Percentiles rank a stretch among this genome's conserved stretches.
phyloP scores from a whole-genome alignment of 768 basidiomycete species.

The Suillus lakei region DNA sequence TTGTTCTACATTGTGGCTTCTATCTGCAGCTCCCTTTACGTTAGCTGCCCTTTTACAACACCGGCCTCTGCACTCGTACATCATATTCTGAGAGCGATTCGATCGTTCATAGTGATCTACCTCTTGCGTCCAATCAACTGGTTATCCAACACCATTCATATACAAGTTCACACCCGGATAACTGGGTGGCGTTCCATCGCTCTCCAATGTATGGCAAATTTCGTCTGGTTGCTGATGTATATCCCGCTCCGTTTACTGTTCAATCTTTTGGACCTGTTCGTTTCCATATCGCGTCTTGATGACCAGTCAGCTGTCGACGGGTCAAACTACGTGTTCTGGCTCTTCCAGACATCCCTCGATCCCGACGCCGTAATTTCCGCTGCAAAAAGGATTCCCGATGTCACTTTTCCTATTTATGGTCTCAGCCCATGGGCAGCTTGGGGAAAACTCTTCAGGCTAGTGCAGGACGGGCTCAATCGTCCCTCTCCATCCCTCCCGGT shows the following conservation, averaged over 20 bases:
- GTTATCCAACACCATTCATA: too few relatives aligned
- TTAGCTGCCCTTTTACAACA: background rate
- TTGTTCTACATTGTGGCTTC: conserved; percentile 1
- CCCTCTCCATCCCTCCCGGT: too few relatives aligned
- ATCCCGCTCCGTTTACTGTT: too few relatives aligned
- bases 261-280: background rate
- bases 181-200: too few relatives aligned
- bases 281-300: background rate
- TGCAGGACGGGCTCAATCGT: background rate
- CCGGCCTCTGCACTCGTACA: background rate
- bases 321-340: background rate
- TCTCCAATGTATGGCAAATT: too few relatives aligned
- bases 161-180: too few relatives aligned
- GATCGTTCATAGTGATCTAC: background rate
- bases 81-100: background rate
- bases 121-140: too few relatives aligned
- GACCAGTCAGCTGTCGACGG: background rate
- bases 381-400: background rate
- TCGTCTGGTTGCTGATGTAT: too few relatives aligned
- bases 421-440: background rate
- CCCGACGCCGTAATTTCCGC: background rate
- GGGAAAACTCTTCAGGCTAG: background rate
- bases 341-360: background rate
- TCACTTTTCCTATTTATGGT: background rate
- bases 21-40: background rate